A percentile compares a stretch with the other conserved stretches of the same genome.
Evolutionary conservation across 1,284 basidiomycete genomes (phyloP).

Genomic region (Fomitiporia mediterranea): DNA sequence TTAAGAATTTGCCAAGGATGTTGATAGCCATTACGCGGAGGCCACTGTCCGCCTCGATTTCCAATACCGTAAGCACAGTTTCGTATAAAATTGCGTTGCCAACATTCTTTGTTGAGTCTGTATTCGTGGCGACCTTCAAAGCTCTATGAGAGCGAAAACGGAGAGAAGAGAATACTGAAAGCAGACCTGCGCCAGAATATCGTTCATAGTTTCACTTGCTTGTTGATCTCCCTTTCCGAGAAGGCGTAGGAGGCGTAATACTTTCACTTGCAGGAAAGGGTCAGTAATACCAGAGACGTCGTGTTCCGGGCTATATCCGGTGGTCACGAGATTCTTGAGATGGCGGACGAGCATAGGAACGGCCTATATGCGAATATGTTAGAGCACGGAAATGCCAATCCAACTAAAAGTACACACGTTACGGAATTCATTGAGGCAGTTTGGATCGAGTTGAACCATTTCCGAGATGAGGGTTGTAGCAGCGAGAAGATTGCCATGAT

Average conservation of each 20-base stretch:
- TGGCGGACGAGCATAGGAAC: slow-evolving; percentile 94
- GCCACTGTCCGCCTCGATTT: slow-evolving; percentile 96
- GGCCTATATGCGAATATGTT: slow-evolving; percentile 50
- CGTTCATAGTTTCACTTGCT: slow-evolving; percentile 97
- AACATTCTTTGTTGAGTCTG: slow-evolving; percentile 96
- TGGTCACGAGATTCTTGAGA: slow-evolving; percentile 92
- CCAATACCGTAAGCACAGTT: slow-evolving; percentile 95
- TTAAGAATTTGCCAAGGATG: slow-evolving; percentile 96
- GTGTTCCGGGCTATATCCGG: slow-evolving; percentile 98
- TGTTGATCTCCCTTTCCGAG: slow-evolving; percentile 83
- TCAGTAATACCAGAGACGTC: slow-evolving; percentile 99
- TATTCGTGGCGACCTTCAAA: slow-evolving; percentile 93
- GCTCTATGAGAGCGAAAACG: background rate
- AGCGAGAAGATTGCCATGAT: slow-evolving; percentile 93
- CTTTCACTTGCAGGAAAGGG: slow-evolving; percentile 97
- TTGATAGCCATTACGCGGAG: slow-evolving; percentile 99
- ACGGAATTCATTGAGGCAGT: slow-evolving; percentile 81
- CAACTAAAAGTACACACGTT: slow-evolving; percentile 60
- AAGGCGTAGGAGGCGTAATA: slow-evolving; percentile 87
- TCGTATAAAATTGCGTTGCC: slow-evolving; percentile 99
- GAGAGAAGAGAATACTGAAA: background rate
- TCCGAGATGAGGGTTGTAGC: slow-evolving; percentile 94
- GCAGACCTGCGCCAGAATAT: slow-evolving; percentile 88
- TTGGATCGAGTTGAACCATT: slow-evolving; percentile 82
- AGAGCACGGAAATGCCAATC: no score